A percentile compares a stretch with the other conserved stretches of the same genome.
Conservation (phyloP, 768 basidiomycete species). For the Hydnomerulius pinastri region DNA sequence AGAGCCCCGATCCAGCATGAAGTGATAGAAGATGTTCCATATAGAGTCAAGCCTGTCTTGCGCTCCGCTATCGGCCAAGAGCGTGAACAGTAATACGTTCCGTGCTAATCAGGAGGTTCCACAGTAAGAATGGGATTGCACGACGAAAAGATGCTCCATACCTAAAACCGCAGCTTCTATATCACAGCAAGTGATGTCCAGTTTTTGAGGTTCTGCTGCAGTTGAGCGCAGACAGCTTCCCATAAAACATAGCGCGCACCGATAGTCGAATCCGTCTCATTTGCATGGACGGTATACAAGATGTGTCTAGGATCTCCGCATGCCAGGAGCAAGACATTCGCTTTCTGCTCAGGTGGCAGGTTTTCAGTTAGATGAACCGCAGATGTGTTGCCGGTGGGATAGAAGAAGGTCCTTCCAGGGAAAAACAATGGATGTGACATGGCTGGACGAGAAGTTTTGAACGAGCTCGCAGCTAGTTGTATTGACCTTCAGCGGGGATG, state of each 20-base stretch:
- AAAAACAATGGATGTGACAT: constrained; percentile 51
- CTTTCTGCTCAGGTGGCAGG: constrained; percentile 48
- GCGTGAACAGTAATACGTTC: constrained; percentile 29
- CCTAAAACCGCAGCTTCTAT: constrained; percentile 31
- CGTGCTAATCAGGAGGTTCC: constrained; percentile 19
- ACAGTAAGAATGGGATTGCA: background rate
- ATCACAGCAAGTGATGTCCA: constrained; percentile 34
- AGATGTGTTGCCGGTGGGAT: constrained; percentile 61
- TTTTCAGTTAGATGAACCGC: constrained; percentile 50
- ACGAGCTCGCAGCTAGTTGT: background rate
- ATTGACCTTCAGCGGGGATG: too few relatives aligned
- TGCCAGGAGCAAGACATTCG: constrained; percentile 52
- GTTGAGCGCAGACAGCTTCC: background rate
- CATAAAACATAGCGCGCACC: constrained; percentile 7
- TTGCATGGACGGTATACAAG: constrained; percentile 45
- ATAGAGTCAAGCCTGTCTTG: constrained; percentile 16
- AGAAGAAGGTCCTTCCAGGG: constrained; percentile 51
- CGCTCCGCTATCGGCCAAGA: constrained; percentile 26
- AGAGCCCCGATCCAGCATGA: constrained; percentile 25
- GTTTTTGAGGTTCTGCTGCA: constrained; percentile 21
- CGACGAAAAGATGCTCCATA: constrained; percentile 4
- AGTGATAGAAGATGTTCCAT: constrained; percentile 36
- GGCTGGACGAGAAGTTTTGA: background rate
- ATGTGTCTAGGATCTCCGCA: constrained; percentile 61
- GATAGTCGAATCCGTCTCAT: constrained; percentile 6